Base-by-base conservation (phyloP, 2,329 filamentous ascomycete genomes). In the Exophiala aquamarina region DNA sequence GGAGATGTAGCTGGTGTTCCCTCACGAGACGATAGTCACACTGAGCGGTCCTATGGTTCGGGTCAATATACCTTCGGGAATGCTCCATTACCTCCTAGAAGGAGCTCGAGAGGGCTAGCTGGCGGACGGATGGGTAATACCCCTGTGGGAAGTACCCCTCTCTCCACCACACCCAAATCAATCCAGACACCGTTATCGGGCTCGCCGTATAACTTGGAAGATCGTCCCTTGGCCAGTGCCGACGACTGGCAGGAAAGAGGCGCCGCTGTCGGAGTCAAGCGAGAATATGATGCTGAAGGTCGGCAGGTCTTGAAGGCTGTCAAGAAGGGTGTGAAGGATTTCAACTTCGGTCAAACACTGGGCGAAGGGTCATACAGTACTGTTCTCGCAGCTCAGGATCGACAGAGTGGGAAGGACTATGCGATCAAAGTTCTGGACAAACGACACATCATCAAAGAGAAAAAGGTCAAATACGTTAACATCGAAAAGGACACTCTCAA, bases 381-480 rank as follows among this genome's bases (percentile, higher is more conserved):
- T 7, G 93, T 98, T 29, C 83, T 93, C 55, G 82, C 93, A 42
- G 93, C 91, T 29, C 95, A 90, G 3, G 93, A 98, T 68, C 84
- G 92, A 52, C 89, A 95, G 67, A 95, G 89, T 1, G 73, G 94
- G 48, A 95, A 95, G 62, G 92, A 98, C 67, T 97, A 97, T 64
- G 93, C 93, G 19, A 91, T 98, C 71, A 98, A 98, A 68, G 92
- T 98, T 13, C 80, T 98, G 37, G 93, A 98, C 70, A 98, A 98
- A 72, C 83, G 90, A 61, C 93, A 98, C 68, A 98, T 98, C 63
- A 98, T 98, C 76, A 98, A 97, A 70, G 93, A 98, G 72, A 97
- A 95, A 70, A 98, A 98, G 77, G 95, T 98, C 63, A 98, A 98
- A 76, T 98, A 98, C 64, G 93, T 98, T 69, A 98, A 97, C 70